Evolutionary conservation across 2,329 filamentous ascomycete genomes (phyloP), one percentile per base, ranked within the genome.

Genomic region (Chrysoporthe deuterocubensis): DNA sequence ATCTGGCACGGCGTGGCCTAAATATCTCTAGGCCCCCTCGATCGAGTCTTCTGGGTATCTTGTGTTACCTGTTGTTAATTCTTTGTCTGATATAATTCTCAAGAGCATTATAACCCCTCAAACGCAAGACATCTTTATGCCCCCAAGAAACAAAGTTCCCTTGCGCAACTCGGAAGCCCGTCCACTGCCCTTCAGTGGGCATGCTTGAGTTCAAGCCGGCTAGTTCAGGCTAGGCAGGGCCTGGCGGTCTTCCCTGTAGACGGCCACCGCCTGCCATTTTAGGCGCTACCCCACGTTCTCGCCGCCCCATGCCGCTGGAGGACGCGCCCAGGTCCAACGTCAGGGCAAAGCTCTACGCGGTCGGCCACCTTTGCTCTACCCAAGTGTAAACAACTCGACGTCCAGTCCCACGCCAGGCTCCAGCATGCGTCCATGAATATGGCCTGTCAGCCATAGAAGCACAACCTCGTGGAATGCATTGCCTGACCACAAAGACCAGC

Each of bases 371-470:
- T 34, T 16, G 54, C 44, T 13, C 21, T 37, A 16, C 26, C 26
- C 26, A 26, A 26, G 50, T 37, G n/a, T 4, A 26, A n/a, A 46
- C 26, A 46, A 61, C 44, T 48, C 44, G 21, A 56, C 43, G 18
- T 42, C 57, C 34, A 21, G 4, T 26, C 16, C 40, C 56, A 21
- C 16, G 9, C 16, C 16, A 58, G n/a, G 34, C 56, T 40, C 34
- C 64, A 61, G 52, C 9, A 64, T 66, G 68, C 58, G 16, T 42
- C 40, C 40, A 46, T 65, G 58, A 65, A 52, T 9, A 34, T 32
- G 40, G 58, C 14, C 54, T 9, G 50, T 56, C 62, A 54, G 34
- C 40, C 61, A 44, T 21, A 54, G 5, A 6, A 16, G 40, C 9
- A 26, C 11, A 16, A 37, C 42, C 44, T 9, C 34, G 21, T 64